Base-by-base conservation (phyloP, 768 basidiomycete genomes). In the Suillus clintonianus region DNA sequence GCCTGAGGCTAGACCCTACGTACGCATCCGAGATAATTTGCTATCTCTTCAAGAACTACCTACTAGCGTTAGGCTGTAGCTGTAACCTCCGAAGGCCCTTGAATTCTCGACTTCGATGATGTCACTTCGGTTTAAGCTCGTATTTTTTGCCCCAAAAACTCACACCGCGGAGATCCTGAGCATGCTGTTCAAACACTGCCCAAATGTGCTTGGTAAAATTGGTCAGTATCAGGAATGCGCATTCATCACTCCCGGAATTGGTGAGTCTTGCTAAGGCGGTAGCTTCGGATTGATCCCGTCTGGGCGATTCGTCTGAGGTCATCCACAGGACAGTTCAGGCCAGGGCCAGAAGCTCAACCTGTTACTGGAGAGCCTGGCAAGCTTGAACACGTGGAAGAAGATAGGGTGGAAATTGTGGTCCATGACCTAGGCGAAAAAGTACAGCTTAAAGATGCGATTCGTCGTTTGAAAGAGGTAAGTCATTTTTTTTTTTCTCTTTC, bases 331-430 rank as follows among this genome's bases (percentile, higher is more conserved):
- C 84, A 84, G 65, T 85, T 84, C 67, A 75, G 67, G 56, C 82
- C 85, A 5, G 68, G 69, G 9, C 69, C 68, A 5, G 76, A 71
- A 32, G 81, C 85, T n/a, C 76, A 76, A 32, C 84, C 85, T 15
- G 72, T 78, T 4, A 79, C 85, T 59, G 86, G 85, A 1, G 45
- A 69, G 22, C 65, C 74, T 9, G 84, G 79, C 42, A 65, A 75
- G 67, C 72, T 85, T 58, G 83, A 85, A 66, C 72, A 69, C 42
- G 82, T 86, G 13, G 83, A 86, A 36, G 84, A 85, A 66, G 79
- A 85, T 74, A 78, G 81, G 62, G 85, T 86, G 34, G 85, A 85
- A 68, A 70, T 86, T 37, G 65, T 85, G 19, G 79, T 86, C n/a
- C 71, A 75, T 61, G 81, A 79, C 59, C 69, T 72, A 17, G 77